phyloP scores from a whole-genome alignment of 2,329 filamentous ascomycete species.

The Claviceps paspali region DNA sequence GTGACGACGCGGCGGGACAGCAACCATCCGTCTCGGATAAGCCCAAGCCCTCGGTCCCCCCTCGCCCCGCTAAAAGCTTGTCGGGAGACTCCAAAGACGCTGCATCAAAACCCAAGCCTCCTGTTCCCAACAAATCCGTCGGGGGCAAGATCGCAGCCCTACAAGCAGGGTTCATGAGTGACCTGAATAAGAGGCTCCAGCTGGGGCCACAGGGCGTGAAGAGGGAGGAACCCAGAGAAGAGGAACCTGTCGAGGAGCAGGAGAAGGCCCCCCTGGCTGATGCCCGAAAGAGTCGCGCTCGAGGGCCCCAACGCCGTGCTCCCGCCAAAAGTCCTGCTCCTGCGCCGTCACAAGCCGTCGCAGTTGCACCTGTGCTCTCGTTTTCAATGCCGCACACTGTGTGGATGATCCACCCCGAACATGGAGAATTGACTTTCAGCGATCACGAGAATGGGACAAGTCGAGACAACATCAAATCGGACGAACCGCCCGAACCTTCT shows the following conservation, averaged over 20 bases:
- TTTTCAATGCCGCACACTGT: conserved; percentile 32
- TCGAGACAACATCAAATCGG: conserved; percentile 4
- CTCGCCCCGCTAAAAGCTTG: conserved; percentile 40
- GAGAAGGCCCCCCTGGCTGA: conserved; percentile 73
- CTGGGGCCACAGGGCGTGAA: conserved; percentile 71
- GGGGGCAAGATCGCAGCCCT: conserved; percentile 82
- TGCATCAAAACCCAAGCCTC: conserved; percentile 60
- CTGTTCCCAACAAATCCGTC: conserved; percentile 57
- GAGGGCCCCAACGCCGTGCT: conserved; percentile 68
- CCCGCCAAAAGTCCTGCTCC: conserved; percentile 35
- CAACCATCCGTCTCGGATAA: conserved; percentile 34
- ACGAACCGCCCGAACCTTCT: conserved; percentile 1
- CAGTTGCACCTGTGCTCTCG: conserved; percentile 22
- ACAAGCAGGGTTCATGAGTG: conserved; percentile 82
- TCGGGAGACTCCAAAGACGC: conserved; percentile 26
- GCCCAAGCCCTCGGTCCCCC: conserved; percentile 45
- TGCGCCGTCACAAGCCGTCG: conserved; percentile 12
- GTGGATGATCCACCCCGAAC: conserved; percentile 37
- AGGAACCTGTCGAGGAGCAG: conserved; percentile 38
- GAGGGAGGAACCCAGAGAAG: conserved; percentile 50
- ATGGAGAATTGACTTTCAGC: conserved; percentile 24
- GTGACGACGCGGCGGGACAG: conserved; percentile 20
- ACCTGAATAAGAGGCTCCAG: conserved; percentile 78
- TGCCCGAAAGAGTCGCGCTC: conserved; percentile 78
- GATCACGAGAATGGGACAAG: conserved; percentile 7